Evolutionary conservation across 805 yeast genomes (phyloP).

Genomic region (Ascoidea rubescens): DNA sequence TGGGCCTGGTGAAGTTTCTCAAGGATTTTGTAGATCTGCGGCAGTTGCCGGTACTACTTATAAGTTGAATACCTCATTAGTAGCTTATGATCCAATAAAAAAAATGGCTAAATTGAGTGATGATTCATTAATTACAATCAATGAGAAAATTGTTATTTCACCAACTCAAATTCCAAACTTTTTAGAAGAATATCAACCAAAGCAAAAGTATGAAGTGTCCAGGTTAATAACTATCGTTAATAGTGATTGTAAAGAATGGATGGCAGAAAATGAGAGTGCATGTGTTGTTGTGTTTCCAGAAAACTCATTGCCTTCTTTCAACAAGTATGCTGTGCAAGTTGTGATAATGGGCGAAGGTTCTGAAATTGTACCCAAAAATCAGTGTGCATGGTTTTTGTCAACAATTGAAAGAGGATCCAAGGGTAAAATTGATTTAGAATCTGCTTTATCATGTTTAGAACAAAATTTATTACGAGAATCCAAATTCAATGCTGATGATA

Average conservation of each 20-base stretch:
- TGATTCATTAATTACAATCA: constrained; percentile 58
- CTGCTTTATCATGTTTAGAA: constrained; percentile 73
- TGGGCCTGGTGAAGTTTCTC: constrained; percentile 90
- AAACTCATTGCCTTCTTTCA: constrained; percentile 49
- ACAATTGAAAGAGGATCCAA: constrained; percentile 56
- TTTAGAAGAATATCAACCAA: constrained; percentile 22
- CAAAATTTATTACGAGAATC: constrained; percentile 70
- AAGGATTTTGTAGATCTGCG: constrained; percentile 94
- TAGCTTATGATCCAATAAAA: constrained; percentile 47
- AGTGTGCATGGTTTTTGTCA: constrained; percentile 81
- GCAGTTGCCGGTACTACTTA: constrained; percentile 97
- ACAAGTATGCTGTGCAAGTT: constrained; percentile 69
- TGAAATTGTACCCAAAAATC: constrained; percentile 78
- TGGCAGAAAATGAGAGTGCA: constrained; percentile 68
- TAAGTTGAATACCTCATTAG: constrained; percentile 58
- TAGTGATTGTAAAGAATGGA: constrained; percentile 86
- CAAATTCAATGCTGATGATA: constrained; percentile 37
- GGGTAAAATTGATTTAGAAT: constrained; percentile 67
- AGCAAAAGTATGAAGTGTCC: constrained; percentile 42
- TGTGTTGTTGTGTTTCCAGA: constrained; percentile 92
- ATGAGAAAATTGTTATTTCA: constrained; percentile 67
- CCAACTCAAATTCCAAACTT: constrained; percentile 46
- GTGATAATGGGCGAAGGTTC: constrained; percentile 78
- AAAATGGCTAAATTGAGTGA: constrained; percentile 64
- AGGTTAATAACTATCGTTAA: constrained; percentile 74